A percentile compares a stretch with the other conserved stretches of the same genome.
Evolutionary conservation across 2,329 filamentous ascomycete genomes (phyloP).

Genomic region (Alternaria atra): DNA sequence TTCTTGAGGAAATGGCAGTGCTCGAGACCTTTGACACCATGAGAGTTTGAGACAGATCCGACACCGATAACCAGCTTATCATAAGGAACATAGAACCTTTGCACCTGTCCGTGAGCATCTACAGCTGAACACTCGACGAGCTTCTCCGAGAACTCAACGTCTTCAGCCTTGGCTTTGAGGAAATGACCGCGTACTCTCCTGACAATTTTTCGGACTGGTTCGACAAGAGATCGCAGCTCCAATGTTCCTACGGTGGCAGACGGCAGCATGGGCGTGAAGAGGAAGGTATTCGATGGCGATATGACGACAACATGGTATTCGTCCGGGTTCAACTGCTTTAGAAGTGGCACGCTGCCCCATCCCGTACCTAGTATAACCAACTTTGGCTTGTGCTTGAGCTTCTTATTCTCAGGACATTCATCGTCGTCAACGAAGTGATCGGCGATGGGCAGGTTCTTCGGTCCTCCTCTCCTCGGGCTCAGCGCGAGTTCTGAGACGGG

Average conservation of each 20-base stretch:
- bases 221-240: constrained; percentile 88
- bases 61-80: constrained; percentile 95
- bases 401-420: constrained; percentile 74
- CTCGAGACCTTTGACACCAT: constrained; percentile 93
- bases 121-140: constrained; percentile 84
- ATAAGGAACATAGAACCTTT: constrained; percentile 92
- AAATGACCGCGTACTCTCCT: constrained; percentile 84
- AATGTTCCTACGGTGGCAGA: constrained; percentile 96
- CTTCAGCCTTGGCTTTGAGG: constrained; percentile 83
- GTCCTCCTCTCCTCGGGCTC: constrained; percentile 81
- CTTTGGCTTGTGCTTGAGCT: constrained; percentile 86
- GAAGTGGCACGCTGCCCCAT: constrained; percentile 90
- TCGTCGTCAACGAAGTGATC: constrained; percentile 90
- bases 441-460: constrained; percentile 93
- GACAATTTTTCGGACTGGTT: constrained; percentile 89
- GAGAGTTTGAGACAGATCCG: constrained; percentile 90
- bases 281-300: constrained; percentile 93
- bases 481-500: constrained; percentile 86
- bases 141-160: constrained; percentile 91
- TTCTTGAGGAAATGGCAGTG: constrained; percentile 96
- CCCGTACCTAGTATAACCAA: constrained; percentile 92
- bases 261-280: constrained; percentile 98
- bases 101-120: constrained; percentile 74
- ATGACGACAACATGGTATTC: constrained; percentile 97
- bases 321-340: constrained; percentile 88